Evolutionary conservation across 768 basidiomycete genomes (phyloP), one percentile per base, ranked within the genome.

Genomic region (Chiua virens): DNA sequence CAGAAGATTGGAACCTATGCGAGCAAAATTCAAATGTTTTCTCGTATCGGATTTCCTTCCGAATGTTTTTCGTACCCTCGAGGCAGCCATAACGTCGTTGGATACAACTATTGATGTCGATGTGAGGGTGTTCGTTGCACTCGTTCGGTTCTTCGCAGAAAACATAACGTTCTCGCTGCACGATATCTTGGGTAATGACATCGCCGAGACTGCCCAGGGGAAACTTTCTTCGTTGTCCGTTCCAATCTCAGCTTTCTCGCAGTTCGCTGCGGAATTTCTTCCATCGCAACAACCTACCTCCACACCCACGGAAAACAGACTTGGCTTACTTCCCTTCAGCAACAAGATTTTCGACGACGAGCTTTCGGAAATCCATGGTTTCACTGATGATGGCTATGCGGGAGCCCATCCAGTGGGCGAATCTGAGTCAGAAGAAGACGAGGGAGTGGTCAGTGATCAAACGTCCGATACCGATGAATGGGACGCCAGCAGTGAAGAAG

Each of bases 31-130:
- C 43, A 59, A 54, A 11, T 44, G 42, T 17, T 52, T 66, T n/a
- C 57, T 84, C 6, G 21, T 58, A 5, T 52, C 67, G 2, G 28
- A 55, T 0, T 79, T 85, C 57, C 60, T 85, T 2, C 77, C 79
- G 0, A 42, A 40, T 0, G 49, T 75, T 4, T 73, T 81, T 53
- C 53, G 66, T 9, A 54, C 59, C 0, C 59, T 73, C 2, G 69
- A 72, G 20, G 27, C 40, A 10, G 47, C 61, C n/a, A 55, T 70
- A 7, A 50, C 62, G 15, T 45, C 54, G 5, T 49, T 60, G 8
- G 48, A 52, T 25, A 48, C 59, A 35, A 55, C 66, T 35, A 53
- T 77, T n/a, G 78, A 83, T 47, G 46, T 86, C 7, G 85, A 87
- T 56, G 79, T 79, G 14, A 69, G 75, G 32, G 63, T 85, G 10